These are phyloP conservation scores for Fomitopsis palustris DNA, from an alignment of 1,284 basidiomycete species.

Conservation along the genomic window DNA sequence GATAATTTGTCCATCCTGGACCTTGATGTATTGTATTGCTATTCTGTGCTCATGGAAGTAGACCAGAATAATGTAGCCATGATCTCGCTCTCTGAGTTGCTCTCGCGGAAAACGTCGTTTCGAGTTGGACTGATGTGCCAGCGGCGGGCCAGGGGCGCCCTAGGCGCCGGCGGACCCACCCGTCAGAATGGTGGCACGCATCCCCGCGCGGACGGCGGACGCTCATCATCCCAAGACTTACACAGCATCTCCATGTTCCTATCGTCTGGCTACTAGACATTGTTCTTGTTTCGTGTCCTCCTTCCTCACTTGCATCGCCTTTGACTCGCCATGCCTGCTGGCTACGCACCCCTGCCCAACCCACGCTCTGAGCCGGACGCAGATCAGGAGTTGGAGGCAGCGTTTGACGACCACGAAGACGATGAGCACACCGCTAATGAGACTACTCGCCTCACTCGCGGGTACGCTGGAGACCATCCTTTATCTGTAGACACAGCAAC, in stretches of 20 bases:
- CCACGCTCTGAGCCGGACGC: slow-evolving; percentile 43
- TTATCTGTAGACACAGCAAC: slow-evolving; percentile 3
- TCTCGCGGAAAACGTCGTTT: background rate
- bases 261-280: background rate
- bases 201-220: background rate
- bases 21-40: background rate
- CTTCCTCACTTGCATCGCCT: too few relatives aligned
- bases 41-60: background rate
- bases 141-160: too few relatives aligned
- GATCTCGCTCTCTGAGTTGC: background rate
- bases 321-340: slow-evolving; percentile 24
- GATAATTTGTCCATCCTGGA: slow-evolving; percentile 30
- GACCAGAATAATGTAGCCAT: background rate
- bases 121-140: background rate
- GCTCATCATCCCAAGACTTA: background rate
- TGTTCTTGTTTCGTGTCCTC: too few relatives aligned
- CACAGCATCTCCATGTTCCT: background rate
- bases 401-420: slow-evolving; percentile 54
- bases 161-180: background rate
- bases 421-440: slow-evolving; percentile 30
- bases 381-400: slow-evolving; percentile 62
- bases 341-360: slow-evolving; percentile 51
- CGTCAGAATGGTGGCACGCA: background rate
- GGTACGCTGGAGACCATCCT: slow-evolving; percentile 10
- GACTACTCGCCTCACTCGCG: slow-evolving; percentile 35